phyloP scores from a whole-genome alignment of 78 protist genomes.

The Mastigamoeba balamuthi region DNA sequence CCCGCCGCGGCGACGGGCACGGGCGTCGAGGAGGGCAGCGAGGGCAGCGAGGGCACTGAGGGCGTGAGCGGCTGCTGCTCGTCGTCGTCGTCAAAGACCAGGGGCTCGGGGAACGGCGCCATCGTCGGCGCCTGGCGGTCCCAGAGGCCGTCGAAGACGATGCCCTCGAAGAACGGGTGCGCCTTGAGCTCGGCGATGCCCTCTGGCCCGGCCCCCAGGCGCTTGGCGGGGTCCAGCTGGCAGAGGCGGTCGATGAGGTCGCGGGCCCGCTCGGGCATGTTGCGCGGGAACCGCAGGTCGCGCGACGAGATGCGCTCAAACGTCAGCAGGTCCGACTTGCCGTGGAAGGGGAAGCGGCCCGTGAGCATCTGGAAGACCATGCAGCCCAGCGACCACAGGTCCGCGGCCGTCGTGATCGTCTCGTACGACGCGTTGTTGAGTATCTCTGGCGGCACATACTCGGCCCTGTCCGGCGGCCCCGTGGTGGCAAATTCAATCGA shows the following conservation, averaged over 20 bases:
- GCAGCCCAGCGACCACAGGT: constrained; percentile 85
- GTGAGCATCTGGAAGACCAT: constrained; percentile 67
- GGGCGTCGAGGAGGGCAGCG: too few species aligned
- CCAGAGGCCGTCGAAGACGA: constrained; percentile 25
- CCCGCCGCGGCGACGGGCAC: neutral
- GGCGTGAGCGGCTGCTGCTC: too few species aligned
- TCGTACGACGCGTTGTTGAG: constrained; percentile 21
- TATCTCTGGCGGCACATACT: constrained; percentile 84
- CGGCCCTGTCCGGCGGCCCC: too few species aligned
- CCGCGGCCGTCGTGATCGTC: constrained; percentile 35
- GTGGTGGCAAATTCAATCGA: too few species aligned
- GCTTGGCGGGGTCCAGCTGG: constrained; percentile 15
- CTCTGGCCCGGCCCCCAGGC: constrained; percentile 9
- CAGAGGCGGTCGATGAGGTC: constrained; percentile 48
- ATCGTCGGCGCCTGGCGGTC: constrained; percentile 28
- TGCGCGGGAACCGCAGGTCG: constrained; percentile 40
- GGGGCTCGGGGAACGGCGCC: constrained; percentile 4
- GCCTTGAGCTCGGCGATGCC: constrained; percentile 17
- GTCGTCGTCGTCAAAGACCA: constrained; percentile 20
- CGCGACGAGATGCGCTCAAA: constrained; percentile 50
- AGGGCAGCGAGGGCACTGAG: too few species aligned
- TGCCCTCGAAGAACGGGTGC: constrained; percentile 53
- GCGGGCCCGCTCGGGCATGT: constrained; percentile 39
- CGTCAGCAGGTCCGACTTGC: constrained; percentile 54
- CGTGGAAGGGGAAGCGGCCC: constrained; percentile 56